These are phyloP conservation scores for Filosporella fistucella DNA, from an alignment of 495 filamentous ascomycete genomes.

Conservation along the genomic window DNA sequence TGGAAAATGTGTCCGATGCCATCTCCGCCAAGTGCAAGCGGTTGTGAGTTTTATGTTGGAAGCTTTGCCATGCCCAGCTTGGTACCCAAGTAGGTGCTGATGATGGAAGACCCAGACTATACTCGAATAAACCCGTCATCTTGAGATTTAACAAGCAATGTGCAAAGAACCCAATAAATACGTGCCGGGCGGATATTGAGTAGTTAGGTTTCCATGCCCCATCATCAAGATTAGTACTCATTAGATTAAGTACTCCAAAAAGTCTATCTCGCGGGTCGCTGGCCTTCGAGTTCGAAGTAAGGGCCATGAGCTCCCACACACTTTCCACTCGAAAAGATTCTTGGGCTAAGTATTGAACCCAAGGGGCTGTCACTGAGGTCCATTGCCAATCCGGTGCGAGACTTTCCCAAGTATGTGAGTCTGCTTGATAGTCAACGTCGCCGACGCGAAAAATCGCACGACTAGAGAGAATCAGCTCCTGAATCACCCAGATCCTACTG, in stretches of 20 bases:
- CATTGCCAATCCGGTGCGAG: neutral
- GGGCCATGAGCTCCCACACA: conserved; percentile 6
- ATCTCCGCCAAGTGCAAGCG: too few relatives aligned
- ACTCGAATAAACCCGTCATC: neutral
- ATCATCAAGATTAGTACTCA: neutral
- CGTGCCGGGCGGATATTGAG: conserved; percentile 18
- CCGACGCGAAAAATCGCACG: conserved; percentile 21
- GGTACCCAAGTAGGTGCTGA: neutral
- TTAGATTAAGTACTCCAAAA: conserved; percentile 20
- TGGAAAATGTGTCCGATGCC: too few relatives aligned
- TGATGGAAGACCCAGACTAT: neutral
- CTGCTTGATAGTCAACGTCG: conserved; percentile 15
- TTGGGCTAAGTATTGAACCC: conserved; percentile 5
- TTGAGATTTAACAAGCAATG: conserved; percentile 17
- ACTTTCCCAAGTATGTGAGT: neutral
- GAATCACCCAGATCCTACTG: conserved; percentile 26
- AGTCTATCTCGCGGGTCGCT: conserved; percentile 21
- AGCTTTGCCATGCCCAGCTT: too few relatives aligned
- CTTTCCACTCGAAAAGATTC: neutral
- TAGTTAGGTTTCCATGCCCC: conserved; percentile 18
- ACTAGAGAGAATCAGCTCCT: conserved; percentile 23
- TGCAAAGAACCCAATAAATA: conserved; percentile 23
- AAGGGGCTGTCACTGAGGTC: neutral
- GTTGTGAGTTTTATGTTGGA: too few relatives aligned
- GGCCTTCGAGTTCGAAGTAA: conserved; percentile 12